A percentile compares a stretch with the other conserved stretches of the same genome.
phyloP scores from a whole-genome alignment of 495 filamentous ascomycete species.

The Penicillium riverlandense region DNA sequence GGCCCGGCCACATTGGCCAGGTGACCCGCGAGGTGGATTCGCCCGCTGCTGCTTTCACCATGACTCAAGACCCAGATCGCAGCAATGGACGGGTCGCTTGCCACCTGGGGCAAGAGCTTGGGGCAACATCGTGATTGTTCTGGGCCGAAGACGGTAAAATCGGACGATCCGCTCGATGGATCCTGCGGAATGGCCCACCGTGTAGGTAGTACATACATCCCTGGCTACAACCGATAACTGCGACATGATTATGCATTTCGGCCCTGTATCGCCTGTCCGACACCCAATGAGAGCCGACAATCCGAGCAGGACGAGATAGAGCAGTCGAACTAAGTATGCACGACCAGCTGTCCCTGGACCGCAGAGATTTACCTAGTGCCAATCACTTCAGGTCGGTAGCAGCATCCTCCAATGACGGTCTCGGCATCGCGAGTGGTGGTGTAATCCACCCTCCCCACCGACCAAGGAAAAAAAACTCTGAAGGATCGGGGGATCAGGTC shows the following conservation, averaged over 20 bases:
- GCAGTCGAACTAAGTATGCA: no score
- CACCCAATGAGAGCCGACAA: no score
- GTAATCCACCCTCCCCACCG: conserved; percentile 5
- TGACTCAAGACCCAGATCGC: conserved; percentile 23
- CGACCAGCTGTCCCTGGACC: no score
- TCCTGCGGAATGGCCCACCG: conserved; percentile 1
- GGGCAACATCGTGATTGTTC: background rate
- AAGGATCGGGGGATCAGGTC: background rate
- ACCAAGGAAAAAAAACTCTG: background rate
- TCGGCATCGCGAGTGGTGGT: conserved; percentile 18
- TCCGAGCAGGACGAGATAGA: no score
- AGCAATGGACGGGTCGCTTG: conserved; percentile 12
- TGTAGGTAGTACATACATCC: no score
- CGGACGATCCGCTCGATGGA: background rate
- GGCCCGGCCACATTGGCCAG: conserved; percentile 5
- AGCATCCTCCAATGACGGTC: conserved; percentile 9
- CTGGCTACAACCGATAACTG: no score
- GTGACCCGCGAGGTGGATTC: conserved; percentile 22
- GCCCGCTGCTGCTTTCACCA: conserved; percentile 19
- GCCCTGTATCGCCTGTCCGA: no score
- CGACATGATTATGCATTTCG: no score
- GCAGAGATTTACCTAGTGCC: no score
- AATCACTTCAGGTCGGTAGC: no score
- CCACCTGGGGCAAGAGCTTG: conserved; percentile 3
- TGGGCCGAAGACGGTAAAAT: background rate